Evolutionary conservation across 2,329 filamentous ascomycete species (phyloP).

Genomic region (Arachnopeziza araneosa): DNA sequence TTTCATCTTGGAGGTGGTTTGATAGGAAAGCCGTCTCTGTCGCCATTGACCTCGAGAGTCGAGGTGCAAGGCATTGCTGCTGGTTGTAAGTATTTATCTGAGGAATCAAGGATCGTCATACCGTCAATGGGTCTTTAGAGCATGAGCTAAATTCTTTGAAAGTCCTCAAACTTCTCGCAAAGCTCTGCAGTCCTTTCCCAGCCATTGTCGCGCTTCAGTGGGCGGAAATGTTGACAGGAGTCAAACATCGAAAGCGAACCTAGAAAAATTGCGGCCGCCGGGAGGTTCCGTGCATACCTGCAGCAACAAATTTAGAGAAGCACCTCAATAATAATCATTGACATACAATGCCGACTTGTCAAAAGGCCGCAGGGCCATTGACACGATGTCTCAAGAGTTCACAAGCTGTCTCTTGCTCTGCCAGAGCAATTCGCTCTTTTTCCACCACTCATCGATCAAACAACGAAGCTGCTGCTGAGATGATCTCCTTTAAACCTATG

Average conservation of each 20-base stretch:
- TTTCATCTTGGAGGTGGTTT: neutral
- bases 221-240: conserved; percentile 12
- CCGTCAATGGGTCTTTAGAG: conserved; percentile 35
- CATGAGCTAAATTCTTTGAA: conserved; percentile 19
- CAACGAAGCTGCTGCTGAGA: conserved; percentile 32
- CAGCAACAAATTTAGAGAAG: conserved; percentile 22
- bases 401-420: conserved; percentile 24
- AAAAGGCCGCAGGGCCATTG: conserved; percentile 52
- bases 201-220: conserved; percentile 25
- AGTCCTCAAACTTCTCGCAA: conserved; percentile 25
- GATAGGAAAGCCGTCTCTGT: conserved; percentile 34
- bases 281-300: conserved; percentile 7
- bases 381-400: conserved; percentile 45
- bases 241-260: conserved; percentile 14
- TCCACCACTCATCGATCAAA: conserved; percentile 33
- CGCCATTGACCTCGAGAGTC: conserved; percentile 41
- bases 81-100: conserved; percentile 8
- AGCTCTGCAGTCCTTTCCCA: conserved; percentile 27
- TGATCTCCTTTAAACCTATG: conserved; percentile 33
- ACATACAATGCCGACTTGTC: conserved; percentile 51
- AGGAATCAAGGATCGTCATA: conserved; percentile 17
- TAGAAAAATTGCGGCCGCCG: conserved; percentile 13
- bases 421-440: conserved; percentile 24
- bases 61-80: conserved; percentile 40
- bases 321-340: conserved; percentile 15